Conservation (phyloP, 768 basidiomycete species). For the Lentinula lateritia region DNA sequence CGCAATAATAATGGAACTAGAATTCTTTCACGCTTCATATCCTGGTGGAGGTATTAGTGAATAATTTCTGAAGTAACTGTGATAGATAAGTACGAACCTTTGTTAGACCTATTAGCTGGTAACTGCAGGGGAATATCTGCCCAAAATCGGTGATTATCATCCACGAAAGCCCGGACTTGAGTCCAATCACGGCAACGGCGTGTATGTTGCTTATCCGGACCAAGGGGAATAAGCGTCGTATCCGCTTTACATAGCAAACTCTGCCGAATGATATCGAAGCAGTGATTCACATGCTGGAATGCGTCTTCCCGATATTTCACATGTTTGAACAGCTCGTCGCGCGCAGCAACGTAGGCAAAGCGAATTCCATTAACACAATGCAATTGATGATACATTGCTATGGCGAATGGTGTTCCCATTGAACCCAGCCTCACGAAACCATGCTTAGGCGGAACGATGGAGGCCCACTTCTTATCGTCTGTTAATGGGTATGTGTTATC, state of each 20-base stretch:
- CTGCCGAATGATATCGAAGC: constrained; percentile 13
- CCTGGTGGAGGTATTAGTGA: not conserved
- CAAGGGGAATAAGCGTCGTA: constrained; percentile 5
- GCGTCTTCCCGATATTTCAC: constrained; percentile 1
- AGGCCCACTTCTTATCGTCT: constrained; percentile 9
- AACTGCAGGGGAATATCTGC: not conserved
- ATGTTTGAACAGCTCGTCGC: constrained; percentile 11
- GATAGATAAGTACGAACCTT: not conserved
- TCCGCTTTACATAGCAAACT: constrained; percentile 9
- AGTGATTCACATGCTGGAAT: constrained; percentile 13
- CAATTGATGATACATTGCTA: constrained; percentile 24
- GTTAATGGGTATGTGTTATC: constrained; percentile 3
- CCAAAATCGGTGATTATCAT: constrained; percentile 11
- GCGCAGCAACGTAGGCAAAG: constrained; percentile 10
- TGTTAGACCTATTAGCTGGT: not conserved
- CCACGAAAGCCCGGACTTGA: constrained; percentile 6
- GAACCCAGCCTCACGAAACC: constrained; percentile 15
- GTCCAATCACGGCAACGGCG: constrained; percentile 9
- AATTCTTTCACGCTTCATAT: not conserved
- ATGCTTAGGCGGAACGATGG: constrained; percentile 8
- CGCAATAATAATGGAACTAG: not conserved
- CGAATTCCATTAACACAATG: constrained; percentile 23
- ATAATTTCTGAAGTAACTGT: not conserved
- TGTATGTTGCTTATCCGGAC: not conserved
- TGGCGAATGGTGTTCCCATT: constrained; percentile 16